phyloP scores from a whole-genome alignment of 495 filamentous ascomycete species.

The Podospora tetraspora region DNA sequence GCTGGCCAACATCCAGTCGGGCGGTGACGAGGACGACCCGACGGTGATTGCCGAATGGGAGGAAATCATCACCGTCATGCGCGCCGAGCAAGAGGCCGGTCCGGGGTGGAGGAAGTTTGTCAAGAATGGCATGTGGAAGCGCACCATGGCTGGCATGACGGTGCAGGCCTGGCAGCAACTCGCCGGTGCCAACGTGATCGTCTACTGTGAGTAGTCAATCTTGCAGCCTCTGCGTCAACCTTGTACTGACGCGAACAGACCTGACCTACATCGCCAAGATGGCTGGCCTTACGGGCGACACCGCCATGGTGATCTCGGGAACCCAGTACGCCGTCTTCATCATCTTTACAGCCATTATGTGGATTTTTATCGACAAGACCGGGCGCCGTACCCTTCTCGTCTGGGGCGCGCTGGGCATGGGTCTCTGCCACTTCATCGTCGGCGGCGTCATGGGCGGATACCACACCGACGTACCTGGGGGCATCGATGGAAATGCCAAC shows the following conservation, averaged over 20 bases:
- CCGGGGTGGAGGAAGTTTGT: conserved; percentile 56
- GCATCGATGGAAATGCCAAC: conserved; percentile 61
- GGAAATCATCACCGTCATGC: conserved; percentile 58
- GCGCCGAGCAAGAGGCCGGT: conserved; percentile 50
- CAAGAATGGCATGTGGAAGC: conserved; percentile 62
- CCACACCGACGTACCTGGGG: conserved; percentile 44
- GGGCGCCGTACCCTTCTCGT: conserved; percentile 69
- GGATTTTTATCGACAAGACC: conserved; percentile 66
- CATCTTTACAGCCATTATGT: conserved; percentile 60
- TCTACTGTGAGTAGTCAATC: conserved; percentile 43
- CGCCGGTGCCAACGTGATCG: conserved; percentile 62
- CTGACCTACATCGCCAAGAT: conserved; percentile 69
- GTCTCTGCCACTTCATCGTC: conserved; percentile 61
- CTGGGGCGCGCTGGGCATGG: conserved; percentile 65
- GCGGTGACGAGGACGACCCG: conserved; percentile 59
- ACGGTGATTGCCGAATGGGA: conserved; percentile 67
- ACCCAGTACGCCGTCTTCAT: conserved; percentile 76
- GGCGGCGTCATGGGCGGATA: conserved; percentile 50
- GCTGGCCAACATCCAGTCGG: conserved; percentile 64
- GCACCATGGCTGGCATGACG: conserved; percentile 62
- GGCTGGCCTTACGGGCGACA: conserved; percentile 58
- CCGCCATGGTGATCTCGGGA: conserved; percentile 61
- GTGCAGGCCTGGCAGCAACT: conserved; percentile 62
- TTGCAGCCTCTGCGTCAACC: background rate
- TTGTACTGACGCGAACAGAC: conserved; percentile 21